These are phyloP conservation scores for Skeletonema menzelii DNA, from an alignment of 108 stramenopile genomes.

Conservation along the genomic window DNA sequence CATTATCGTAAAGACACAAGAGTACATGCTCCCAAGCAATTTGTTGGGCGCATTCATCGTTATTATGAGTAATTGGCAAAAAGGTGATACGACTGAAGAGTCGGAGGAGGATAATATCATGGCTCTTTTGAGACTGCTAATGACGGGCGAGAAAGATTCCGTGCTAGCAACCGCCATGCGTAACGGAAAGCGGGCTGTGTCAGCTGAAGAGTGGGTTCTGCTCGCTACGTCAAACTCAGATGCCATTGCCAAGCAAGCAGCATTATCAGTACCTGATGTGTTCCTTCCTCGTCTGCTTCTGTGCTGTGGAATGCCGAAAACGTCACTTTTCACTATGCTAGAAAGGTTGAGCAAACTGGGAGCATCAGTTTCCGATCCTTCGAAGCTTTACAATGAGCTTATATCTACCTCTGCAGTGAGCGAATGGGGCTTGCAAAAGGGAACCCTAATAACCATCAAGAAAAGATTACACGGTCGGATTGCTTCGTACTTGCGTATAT, in stretches of 20 bases:
- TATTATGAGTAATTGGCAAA: conserved; percentile 32
- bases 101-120: not conserved
- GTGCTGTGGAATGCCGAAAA: conserved; percentile 68
- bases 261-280: conserved; percentile 59
- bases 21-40: conserved; percentile 1
- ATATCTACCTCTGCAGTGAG: conserved; percentile 62
- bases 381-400: conserved; percentile 46
- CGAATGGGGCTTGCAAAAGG: conserved; percentile 67
- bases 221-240: conserved; percentile 65
- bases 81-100: conserved; percentile 4
- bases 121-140: conserved; percentile 12
- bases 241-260: conserved; percentile 61
- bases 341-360: conserved; percentile 63
- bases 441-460: conserved; percentile 43
- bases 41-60: conserved; percentile 19
- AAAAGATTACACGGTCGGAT: conserved; percentile 65
- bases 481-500: conserved; percentile 57
- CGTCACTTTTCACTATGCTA: conserved; percentile 67
- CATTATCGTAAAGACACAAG: not conserved
- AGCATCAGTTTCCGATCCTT: conserved; percentile 38
- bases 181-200: conserved; percentile 38
- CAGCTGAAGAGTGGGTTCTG: conserved; percentile 77
- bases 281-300: conserved; percentile 76
- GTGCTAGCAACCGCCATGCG: conserved; percentile 60
- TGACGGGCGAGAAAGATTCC: conserved; percentile 5